phyloP scores from a whole-genome alignment of 257 asterid genomes.

The Buddleja alternifolia region DNA sequence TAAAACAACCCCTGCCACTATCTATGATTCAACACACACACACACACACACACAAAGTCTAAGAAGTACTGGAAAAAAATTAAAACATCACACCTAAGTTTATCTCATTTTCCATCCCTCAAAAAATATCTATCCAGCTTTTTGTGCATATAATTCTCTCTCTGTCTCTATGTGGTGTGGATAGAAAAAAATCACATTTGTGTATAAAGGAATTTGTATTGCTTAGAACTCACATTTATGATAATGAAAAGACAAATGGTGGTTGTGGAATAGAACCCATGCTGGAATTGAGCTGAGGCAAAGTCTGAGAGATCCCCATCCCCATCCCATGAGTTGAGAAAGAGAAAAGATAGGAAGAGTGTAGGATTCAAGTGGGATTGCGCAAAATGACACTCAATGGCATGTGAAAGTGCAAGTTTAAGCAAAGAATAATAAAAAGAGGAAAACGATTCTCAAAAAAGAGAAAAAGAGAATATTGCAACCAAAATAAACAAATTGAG shows the following conservation, averaged over 20 bases:
- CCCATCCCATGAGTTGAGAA: constrained; percentile 30
- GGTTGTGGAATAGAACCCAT: constrained; percentile 41
- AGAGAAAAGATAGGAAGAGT: background rate
- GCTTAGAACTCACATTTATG: constrained; percentile 25
- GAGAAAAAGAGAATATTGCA: too few species aligned
- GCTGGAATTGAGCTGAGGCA: constrained; percentile 36
- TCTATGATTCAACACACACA: constrained; percentile 22
- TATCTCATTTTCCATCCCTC: constrained; percentile 18
- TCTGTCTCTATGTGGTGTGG: background rate
- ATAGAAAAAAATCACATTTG: constrained; percentile 3
- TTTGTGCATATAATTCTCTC: background rate
- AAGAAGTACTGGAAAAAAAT: constrained; percentile 2
- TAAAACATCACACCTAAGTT: constrained; percentile 21
- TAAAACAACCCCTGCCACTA: constrained; percentile 26
- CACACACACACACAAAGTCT: too few species aligned
- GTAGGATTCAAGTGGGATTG: too few species aligned
- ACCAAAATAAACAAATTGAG: too few species aligned
- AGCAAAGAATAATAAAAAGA: too few species aligned
- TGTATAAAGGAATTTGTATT: constrained; percentile 5
- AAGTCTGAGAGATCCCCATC: constrained; percentile 31
- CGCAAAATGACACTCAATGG: too few species aligned
- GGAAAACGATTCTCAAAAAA: too few species aligned
- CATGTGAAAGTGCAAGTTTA: too few species aligned
- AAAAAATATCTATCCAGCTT: background rate
- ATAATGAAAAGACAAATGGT: constrained; percentile 23